phyloP scores from a whole-genome alignment of 129 eudicot genomes.

The Kitagawia praeruptora region DNA sequence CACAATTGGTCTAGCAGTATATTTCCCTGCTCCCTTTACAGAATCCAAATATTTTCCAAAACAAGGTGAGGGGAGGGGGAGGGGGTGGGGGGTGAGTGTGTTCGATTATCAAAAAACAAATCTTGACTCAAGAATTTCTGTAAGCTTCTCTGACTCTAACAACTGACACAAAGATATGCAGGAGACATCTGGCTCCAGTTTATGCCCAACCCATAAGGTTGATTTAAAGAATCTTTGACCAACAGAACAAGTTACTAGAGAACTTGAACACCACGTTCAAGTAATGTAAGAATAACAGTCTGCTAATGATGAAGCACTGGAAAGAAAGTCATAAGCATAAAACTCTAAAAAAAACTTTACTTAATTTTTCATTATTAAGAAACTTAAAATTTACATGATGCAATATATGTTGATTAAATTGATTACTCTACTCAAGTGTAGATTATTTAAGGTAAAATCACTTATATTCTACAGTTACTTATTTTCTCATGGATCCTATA shows the following conservation, averaged over 20 bases:
- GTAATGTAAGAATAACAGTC: not conserved
- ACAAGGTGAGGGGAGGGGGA: no score
- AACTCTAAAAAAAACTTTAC: no score
- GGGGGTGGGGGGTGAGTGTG: no score
- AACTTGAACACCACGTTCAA: not conserved
- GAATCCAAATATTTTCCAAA: no score
- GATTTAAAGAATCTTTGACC: not conserved
- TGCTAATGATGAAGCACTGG: no score
- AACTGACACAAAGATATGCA: not conserved
- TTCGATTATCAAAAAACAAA: no score
- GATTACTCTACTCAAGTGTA: not conserved
- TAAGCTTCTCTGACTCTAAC: not conserved
- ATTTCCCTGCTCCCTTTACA: no score
- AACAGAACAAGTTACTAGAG: not conserved
- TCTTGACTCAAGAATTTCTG: not conserved
- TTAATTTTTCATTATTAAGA: no score
- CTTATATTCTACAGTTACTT: not conserved
- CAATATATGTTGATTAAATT: no score
- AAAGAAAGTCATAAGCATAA: no score
- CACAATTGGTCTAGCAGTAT: not conserved
- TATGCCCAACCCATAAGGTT: not conserved
- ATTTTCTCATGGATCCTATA: not conserved
- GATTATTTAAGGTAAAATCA: not conserved
- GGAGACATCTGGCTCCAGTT: not conserved
- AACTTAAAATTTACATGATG: no score